phyloP scores from a whole-genome alignment of 768 basidiomycete genomes.

The Tubosaeta brunneosetosa region DNA sequence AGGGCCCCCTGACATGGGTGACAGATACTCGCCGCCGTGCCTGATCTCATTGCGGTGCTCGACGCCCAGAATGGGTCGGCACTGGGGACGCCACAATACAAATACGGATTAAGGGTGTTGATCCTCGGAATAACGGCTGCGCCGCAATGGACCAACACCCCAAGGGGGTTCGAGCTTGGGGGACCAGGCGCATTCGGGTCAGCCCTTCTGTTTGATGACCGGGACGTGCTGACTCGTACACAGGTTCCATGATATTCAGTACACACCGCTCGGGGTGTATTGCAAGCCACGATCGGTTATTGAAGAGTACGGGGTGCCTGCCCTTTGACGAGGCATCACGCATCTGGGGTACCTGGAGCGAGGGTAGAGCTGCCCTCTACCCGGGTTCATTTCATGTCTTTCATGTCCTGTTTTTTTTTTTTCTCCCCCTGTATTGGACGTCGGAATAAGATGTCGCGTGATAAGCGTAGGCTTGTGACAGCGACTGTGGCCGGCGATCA shows the following conservation, averaged over 20 bases:
- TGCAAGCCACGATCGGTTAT: constrained; percentile 44
- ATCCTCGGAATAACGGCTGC: constrained; percentile 45
- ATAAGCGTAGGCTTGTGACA: too few species aligned
- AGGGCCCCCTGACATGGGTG: constrained; percentile 4
- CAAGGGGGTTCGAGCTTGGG: constrained; percentile 45
- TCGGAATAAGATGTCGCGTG: too few species aligned
- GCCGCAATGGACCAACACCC: constrained; percentile 52
- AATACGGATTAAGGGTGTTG: constrained; percentile 55
- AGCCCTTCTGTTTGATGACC: constrained; percentile 6
- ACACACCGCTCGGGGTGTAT: constrained; percentile 39
- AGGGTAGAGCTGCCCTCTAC: background rate
- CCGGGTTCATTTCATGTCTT: background rate
- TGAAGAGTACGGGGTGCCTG: constrained; percentile 32
- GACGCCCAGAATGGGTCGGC: constrained; percentile 60
- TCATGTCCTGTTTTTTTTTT: too few species aligned
- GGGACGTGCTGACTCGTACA: constrained; percentile 4
- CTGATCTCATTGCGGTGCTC: constrained; percentile 60
- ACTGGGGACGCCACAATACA: constrained; percentile 60
- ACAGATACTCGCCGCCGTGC: constrained; percentile 52
- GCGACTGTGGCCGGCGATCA: too few species aligned
- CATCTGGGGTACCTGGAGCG: constrained; percentile 4
- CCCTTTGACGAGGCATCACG: background rate
- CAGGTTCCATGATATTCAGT: constrained; percentile 32
- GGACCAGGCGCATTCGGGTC: constrained; percentile 54
- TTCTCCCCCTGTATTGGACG: background rate